Base-by-base conservation (phyloP, 2,329 filamentous ascomycete species). In the Ceratocystis colombiana region DNA sequence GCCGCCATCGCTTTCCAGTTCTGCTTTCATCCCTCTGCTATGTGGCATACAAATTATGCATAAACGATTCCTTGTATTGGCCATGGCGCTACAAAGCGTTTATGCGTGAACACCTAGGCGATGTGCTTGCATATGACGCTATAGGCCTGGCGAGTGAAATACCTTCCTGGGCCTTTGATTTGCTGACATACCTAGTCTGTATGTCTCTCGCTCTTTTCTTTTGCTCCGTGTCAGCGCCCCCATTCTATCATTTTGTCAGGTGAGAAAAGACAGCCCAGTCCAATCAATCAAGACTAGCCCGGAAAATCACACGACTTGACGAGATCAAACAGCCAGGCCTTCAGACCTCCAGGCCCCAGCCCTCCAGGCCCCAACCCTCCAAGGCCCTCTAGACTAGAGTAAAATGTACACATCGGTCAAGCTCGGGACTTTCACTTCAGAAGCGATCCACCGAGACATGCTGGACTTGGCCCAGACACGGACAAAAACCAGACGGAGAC, bases 41-140 rank as follows among this genome's bases (percentile, higher is more conserved):
- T 22, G n/a, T 50, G 17, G n/a, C 22, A 22, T 25, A 17, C 50
- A 50, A 20, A 22, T 50, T 50, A 57, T 57, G 53, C 22, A 57
- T 57, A 28, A 10, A 8, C 2, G 53, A 57, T 57, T 57, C 53
- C 53, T 57, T 57, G 53, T 57, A 57, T 28, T 57, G 53, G 22
- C 53, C 53, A 57, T 28, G 53, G 53, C 53, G 53, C 53, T 57
- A 57, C 53, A 15, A 30, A 57, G 25, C 53, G 10, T 57, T 57
- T 57, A 57, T 57, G 25, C 53, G 6, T 50, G 7, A 20, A 25
- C n/a, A 10, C 46, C 37, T 25, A 20, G 46, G 17, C 46, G 45
- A 41, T 41, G 37, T 41, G 10, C 10, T 41, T 41, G 37, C 37
- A 41, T 41, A 41, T 12, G 10, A 41, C 3, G 37, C 37, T 41